A percentile compares a stretch with the other conserved stretches of the same genome.
Conservation (phyloP, 768 basidiomycete genomes). For the Xerocomus potaroensis region DNA sequence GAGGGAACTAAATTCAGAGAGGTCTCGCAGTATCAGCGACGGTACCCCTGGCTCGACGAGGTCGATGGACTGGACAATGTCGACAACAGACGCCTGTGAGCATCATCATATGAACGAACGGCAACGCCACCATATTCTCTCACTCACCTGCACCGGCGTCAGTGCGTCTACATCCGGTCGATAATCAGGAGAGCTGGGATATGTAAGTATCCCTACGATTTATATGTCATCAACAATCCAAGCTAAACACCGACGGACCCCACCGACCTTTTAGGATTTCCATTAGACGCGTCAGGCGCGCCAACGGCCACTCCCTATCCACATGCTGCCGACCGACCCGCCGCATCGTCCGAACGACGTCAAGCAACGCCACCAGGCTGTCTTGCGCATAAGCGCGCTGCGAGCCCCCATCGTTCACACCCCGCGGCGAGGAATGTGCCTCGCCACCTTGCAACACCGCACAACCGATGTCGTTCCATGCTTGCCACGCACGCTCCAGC, state of each 20-base stretch:
- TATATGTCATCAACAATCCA: neutral
- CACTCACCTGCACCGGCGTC: slow-evolving; percentile 69
- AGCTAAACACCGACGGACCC: no score
- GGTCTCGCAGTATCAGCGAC: slow-evolving; percentile 74
- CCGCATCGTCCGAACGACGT: slow-evolving; percentile 61
- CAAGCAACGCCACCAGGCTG: slow-evolving; percentile 76
- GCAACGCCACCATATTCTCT: neutral
- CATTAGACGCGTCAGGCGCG: slow-evolving; percentile 65
- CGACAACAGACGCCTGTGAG: slow-evolving; percentile 64
- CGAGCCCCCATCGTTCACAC: slow-evolving; percentile 2
- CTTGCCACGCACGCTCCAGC: slow-evolving; percentile 65
- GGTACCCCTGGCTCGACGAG: slow-evolving; percentile 56
- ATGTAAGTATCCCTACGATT: slow-evolving; percentile 64
- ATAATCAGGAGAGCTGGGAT: slow-evolving; percentile 79
- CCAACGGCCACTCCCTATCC: slow-evolving; percentile 57
- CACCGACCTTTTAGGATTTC: slow-evolving; percentile 67
- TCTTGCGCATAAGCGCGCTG: slow-evolving; percentile 51
- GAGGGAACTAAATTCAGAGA: slow-evolving; percentile 83
- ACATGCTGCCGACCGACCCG: slow-evolving; percentile 45
- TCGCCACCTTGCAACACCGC: slow-evolving; percentile 36
- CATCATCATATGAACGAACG: slow-evolving; percentile 11
- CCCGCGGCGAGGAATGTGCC: slow-evolving; percentile 12
- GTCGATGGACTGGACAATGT: slow-evolving; percentile 65
- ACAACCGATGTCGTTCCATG: slow-evolving; percentile 62
- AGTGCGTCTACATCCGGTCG: slow-evolving; percentile 82